Base-by-base conservation (phyloP, 768 basidiomycete species). In the Boletus pseudopeckii region DNA sequence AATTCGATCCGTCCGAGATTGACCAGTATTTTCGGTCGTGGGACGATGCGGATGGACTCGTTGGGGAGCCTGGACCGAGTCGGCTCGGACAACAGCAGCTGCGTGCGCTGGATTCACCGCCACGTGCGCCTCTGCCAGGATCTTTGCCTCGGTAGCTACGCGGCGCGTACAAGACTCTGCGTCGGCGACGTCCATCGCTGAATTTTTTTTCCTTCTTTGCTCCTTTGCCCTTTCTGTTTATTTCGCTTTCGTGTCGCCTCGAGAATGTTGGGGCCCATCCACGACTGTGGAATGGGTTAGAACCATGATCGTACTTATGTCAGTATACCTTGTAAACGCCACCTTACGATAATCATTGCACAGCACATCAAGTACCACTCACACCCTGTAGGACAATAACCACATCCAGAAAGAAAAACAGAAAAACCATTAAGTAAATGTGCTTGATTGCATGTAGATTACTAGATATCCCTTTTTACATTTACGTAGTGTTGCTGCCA, bases 1-100 rank as follows among this genome's bases (percentile, higher is more conserved):
- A 82, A 42, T 88, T 88, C 55, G 85, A 88, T 56, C 79, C 74
- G 38, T 80, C 80, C 11, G 88, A 90, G 63, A 84, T 90, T 74
- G 88, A 90, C 55, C 77, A 77, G 45, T 90, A 90, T 71, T 90
- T 90, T 68, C 78, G 81, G 47, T 61, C 70, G 36, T 54, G 59
- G 7, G 66, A 68, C n/a, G 67, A 63, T 22, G 47, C 47, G n/a
- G 50, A 55, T n/a, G 28, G 26, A 9, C 13, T 45, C 3, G 26
- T 11, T 9, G 51, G 33, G 20, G 55, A 61, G 3, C 38, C 34
- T 42, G 48, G n/a, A 8, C 36, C 53, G 33, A 48, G 36, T 22
- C 43, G 11, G 26, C 32, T 43, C n/a, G 53, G n/a, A 7, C 32
- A 15, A 15, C 26, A 43, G 24, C 22, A 39, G n/a, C 1, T 32